These are phyloP conservation scores for Conoideocrella luteorostrata DNA, from an alignment of 2,329 filamentous ascomycete species.

Conservation along the genomic window DNA sequence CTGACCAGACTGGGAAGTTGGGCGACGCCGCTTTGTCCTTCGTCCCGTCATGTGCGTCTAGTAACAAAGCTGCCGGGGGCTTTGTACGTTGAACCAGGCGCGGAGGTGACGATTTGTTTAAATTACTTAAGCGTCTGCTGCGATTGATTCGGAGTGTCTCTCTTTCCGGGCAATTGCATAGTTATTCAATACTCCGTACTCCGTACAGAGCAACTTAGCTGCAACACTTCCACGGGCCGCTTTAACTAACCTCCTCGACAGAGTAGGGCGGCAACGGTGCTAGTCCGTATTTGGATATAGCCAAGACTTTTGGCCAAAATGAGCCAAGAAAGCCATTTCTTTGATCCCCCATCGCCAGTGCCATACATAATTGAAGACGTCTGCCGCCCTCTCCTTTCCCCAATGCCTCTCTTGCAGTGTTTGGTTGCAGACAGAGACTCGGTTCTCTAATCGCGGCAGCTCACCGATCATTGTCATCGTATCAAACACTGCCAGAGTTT, in stretches of 20 bases:
- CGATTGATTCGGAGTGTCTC: no score
- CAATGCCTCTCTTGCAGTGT: background rate
- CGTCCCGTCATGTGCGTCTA: no score
- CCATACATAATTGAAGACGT: background rate
- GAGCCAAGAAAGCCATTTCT: constrained; percentile 2
- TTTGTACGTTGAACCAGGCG: no score
- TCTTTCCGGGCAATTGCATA: no score
- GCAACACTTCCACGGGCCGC: background rate
- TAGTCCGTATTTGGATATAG: constrained; percentile 5
- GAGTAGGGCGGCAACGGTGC: constrained; percentile 2
- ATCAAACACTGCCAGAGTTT: no score
- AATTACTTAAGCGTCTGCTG: no score
- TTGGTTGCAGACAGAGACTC: background rate
- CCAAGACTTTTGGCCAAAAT: constrained; percentile 6
- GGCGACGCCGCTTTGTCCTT: no score
- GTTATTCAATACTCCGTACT: no score
- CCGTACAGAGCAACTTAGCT: background rate
- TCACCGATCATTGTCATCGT: no score
- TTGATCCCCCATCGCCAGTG: constrained; percentile 3
- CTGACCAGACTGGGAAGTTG: no score
- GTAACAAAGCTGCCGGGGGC: no score
- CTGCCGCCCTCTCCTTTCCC: background rate
- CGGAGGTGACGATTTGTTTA: no score
- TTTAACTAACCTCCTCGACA: background rate
- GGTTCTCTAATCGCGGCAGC: background rate